Evolutionary conservation across 2,329 filamentous ascomycete species (phyloP).

Genomic region (Arthroderma sp.): DNA sequence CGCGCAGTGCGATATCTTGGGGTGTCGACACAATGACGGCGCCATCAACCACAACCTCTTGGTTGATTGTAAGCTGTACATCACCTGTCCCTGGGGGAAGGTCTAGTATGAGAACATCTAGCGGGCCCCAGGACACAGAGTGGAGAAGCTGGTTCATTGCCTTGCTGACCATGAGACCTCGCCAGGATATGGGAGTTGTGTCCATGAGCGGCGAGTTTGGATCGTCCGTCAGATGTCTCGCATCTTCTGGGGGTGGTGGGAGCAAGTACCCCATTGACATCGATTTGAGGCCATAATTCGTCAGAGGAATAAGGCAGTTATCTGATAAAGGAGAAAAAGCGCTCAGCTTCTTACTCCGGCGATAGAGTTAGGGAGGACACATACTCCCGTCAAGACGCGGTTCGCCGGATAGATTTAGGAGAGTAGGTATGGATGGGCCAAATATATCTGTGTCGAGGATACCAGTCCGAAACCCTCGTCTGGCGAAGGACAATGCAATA

Average conservation of each 20-base stretch:
- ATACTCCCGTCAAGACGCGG: slow-evolving; percentile 61
- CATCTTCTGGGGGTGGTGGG: slow-evolving; percentile 41
- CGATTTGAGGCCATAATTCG: slow-evolving; percentile 89
- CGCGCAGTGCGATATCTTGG: slow-evolving; percentile 81
- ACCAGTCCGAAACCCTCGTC: slow-evolving; percentile 66
- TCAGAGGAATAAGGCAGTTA: slow-evolving; percentile 63
- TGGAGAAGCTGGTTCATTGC: slow-evolving; percentile 90
- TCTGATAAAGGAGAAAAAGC: slow-evolving; percentile 18
- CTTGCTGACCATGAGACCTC: slow-evolving; percentile 95
- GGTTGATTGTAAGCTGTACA: slow-evolving; percentile 90
- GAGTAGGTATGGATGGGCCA: slow-evolving; percentile 82
- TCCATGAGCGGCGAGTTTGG: slow-evolving; percentile 29
- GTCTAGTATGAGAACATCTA: slow-evolving; percentile 83
- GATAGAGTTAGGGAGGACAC: slow-evolving; percentile 21
- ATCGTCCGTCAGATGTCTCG: slow-evolving; percentile 24
- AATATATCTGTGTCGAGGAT: slow-evolving; percentile 96
- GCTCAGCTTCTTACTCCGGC: background rate
- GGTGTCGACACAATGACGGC: slow-evolving; percentile 79
- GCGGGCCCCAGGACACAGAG: slow-evolving; percentile 81
- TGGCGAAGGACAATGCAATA: slow-evolving; percentile 73
- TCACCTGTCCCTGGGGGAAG: slow-evolving; percentile 91
- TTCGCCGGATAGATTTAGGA: slow-evolving; percentile 70
- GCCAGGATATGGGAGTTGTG: slow-evolving; percentile 75
- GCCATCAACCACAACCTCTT: slow-evolving; percentile 83
- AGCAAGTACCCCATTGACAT: slow-evolving; percentile 99